Percentiles rank a stretch among this genome's conserved stretches.
phyloP scores from a whole-genome alignment of 495 filamentous ascomycete genomes.

The Bombardia bombarda region DNA sequence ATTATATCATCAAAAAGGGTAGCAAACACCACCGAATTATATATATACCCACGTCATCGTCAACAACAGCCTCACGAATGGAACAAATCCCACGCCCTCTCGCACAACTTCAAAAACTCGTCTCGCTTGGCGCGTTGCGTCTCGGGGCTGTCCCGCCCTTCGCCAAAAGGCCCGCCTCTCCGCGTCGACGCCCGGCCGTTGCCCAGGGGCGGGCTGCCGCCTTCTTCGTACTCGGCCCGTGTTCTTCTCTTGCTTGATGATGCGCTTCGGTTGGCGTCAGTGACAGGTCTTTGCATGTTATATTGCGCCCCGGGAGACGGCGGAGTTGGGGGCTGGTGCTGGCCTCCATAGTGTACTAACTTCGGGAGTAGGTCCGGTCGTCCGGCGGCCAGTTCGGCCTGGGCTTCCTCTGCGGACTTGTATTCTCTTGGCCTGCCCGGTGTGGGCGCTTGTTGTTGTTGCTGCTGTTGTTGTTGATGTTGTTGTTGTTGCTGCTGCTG shows the following conservation, averaged over 20 bases:
- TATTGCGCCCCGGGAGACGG: slow-evolving; percentile 62
- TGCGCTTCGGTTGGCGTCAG: slow-evolving; percentile 39
- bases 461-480: slow-evolving; percentile 23
- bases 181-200: slow-evolving; percentile 50
- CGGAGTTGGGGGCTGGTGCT: slow-evolving; percentile 81
- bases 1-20: too few relatives aligned
- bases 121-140: slow-evolving; percentile 85
- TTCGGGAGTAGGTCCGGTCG: slow-evolving; percentile 85
- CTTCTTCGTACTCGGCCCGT: slow-evolving; percentile 84
- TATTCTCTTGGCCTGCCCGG: slow-evolving; percentile 72
- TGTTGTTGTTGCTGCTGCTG: slow-evolving; percentile 2
- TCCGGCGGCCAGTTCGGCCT: slow-evolving; percentile 80
- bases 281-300: slow-evolving; percentile 11
- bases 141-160: slow-evolving; percentile 72
- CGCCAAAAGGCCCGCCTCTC: slow-evolving; percentile 64
- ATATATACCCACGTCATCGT: background rate
- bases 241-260: slow-evolving; percentile 57
- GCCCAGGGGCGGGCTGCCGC: slow-evolving; percentile 68
- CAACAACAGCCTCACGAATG: slow-evolving; percentile 58
- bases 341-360: slow-evolving; percentile 89
- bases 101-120: slow-evolving; percentile 82
- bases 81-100: slow-evolving; percentile 91
- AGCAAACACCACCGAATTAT: too few relatives aligned
- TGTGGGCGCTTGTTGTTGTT: slow-evolving; percentile 29
- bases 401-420: slow-evolving; percentile 90